phyloP scores from a whole-genome alignment of 441 rosid genomes.

The Corymbia citriodora region DNA sequence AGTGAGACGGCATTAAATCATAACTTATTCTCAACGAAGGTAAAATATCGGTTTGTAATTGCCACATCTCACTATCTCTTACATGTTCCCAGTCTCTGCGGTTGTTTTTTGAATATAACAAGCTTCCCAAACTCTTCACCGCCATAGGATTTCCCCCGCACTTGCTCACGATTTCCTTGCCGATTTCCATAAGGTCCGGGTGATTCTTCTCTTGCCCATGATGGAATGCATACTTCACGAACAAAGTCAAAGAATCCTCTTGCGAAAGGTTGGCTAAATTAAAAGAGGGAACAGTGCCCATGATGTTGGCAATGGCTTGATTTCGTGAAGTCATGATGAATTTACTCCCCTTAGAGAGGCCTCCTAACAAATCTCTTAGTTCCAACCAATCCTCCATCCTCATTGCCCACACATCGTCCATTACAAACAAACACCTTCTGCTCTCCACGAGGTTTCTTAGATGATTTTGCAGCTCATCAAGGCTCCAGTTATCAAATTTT shows the following conservation, averaged over 20 bases:
- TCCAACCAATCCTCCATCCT: constrained; percentile 12
- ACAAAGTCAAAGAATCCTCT: constrained; percentile 15
- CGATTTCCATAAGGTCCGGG: background rate
- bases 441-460: background rate
- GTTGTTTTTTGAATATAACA: too few species aligned
- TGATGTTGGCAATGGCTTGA: background rate
- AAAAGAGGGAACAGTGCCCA: constrained; percentile 15
- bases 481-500: background rate
- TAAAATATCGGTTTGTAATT: too few species aligned
- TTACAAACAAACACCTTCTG: constrained; percentile 20
- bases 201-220: constrained; percentile 3
- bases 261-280: constrained; percentile 8
- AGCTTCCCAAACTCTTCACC: too few species aligned
- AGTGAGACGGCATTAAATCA: background rate
- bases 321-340: constrained; percentile 30
- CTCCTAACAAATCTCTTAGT: constrained; percentile 12
- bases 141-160: background rate
- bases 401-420: constrained; percentile 35
- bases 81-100: rapidly evolving
- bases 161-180: constrained; percentile 17
- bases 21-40: background rate
- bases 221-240: constrained; percentile 14
- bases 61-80: too few species aligned
- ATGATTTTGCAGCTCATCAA: constrained; percentile 11
- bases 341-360: constrained; percentile 25